Evolutionary conservation across 352 stramenopile species (phyloP).

Genomic region (Phytophthora citricola): DNA sequence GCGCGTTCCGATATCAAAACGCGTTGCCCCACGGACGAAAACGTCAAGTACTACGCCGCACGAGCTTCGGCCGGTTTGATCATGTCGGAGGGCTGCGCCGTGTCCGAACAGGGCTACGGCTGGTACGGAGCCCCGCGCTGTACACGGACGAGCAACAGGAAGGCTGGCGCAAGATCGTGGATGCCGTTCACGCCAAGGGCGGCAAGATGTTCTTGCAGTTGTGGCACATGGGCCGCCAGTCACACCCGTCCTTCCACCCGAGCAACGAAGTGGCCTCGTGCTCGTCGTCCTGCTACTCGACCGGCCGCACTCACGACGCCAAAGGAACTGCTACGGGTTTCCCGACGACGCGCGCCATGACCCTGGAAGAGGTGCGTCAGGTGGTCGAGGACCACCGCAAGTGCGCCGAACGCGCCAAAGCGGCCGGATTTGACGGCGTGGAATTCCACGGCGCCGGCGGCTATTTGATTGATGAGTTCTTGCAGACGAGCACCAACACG

Average conservation of each 20-base stretch:
- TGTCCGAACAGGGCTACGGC: slow-evolving; percentile 36
- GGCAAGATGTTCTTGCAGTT: slow-evolving; percentile 74
- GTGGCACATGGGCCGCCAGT: slow-evolving; percentile 75
- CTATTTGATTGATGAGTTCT: slow-evolving; percentile 92
- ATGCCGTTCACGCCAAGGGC: slow-evolving; percentile 26
- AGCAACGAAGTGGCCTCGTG: slow-evolving; percentile 51
- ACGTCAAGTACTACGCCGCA: slow-evolving; percentile 46
- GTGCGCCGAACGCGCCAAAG: slow-evolving; percentile 58
- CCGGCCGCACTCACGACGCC: slow-evolving; percentile 37
- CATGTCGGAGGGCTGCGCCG: slow-evolving; percentile 32
- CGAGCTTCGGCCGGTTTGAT: slow-evolving; percentile 34
- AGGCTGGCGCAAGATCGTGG: slow-evolving; percentile 27
- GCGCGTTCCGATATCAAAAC: slow-evolving; percentile 36
- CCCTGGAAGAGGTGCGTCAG: slow-evolving; percentile 67
- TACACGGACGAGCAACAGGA: slow-evolving; percentile 42
- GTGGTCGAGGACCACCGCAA: slow-evolving; percentile 71
- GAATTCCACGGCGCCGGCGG: slow-evolving; percentile 86
- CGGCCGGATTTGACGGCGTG: slow-evolving; percentile 70
- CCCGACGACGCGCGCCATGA: slow-evolving; percentile 58
- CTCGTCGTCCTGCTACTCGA: slow-evolving; percentile 47
- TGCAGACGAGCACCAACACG: slow-evolving; percentile 79
- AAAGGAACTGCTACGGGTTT: slow-evolving; percentile 37
- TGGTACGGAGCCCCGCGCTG: slow-evolving; percentile 50
- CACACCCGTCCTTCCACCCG: slow-evolving; percentile 41
- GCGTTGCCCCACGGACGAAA: slow-evolving; percentile 31